These are phyloP conservation scores for Suhomyces taliae DNA, from an alignment of 1,139 yeast species.

Conservation along the genomic window DNA sequence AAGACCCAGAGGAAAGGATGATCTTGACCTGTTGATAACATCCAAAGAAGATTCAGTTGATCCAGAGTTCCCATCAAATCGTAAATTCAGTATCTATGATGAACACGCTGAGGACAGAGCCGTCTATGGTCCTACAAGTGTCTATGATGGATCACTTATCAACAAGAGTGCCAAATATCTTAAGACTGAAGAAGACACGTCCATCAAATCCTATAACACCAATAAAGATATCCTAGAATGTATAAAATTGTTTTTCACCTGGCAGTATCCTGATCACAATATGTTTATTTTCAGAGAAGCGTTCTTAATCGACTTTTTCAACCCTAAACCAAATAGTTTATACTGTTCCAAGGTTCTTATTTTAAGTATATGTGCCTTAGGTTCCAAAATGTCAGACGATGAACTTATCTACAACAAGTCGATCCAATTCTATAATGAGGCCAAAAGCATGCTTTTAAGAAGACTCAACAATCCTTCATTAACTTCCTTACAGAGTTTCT, in stretches of 20 bases:
- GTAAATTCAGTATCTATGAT: conserved; percentile 7
- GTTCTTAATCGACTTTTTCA: conserved; percentile 57
- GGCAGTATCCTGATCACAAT: conserved; percentile 67
- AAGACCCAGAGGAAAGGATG: not conserved
- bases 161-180: conserved; percentile 19
- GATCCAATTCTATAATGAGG: conserved; percentile 45
- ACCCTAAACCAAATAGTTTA: conserved; percentile 45
- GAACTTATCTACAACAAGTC: conserved; percentile 41
- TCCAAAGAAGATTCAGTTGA: not conserved
- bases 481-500: conserved; percentile 48
- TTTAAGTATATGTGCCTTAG: conserved; percentile 56
- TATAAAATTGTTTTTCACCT: conserved; percentile 56
- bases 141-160: conserved; percentile 40
- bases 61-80: not conserved
- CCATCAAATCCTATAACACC: conserved; percentile 30
- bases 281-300: conserved; percentile 66
- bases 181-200: conserved; percentile 22
- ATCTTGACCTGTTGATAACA: not conserved
- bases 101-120: conserved; percentile 19
- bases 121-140: conserved; percentile 53
- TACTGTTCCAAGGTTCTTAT: conserved; percentile 56
- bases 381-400: conserved; percentile 49
- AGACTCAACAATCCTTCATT: conserved; percentile 43
- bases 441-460: conserved; percentile 42
- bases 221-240: conserved; percentile 50